Percentiles rank a stretch among this genome's conserved stretches.
These are phyloP conservation scores for Cercospora berteroae DNA, from an alignment of 2,329 filamentous ascomycete species.

Conservation along the genomic window DNA sequence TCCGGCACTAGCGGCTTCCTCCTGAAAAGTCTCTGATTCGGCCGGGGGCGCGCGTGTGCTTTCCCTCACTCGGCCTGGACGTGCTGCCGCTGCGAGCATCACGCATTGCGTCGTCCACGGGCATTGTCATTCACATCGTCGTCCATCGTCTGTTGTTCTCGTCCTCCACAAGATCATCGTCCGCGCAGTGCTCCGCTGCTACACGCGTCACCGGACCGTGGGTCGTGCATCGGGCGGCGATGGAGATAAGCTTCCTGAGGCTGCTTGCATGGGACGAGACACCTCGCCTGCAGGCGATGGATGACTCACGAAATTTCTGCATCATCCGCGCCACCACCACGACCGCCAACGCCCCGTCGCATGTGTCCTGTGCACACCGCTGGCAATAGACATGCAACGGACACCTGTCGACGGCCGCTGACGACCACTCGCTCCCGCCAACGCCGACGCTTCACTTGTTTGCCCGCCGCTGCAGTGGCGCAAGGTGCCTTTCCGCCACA, in stretches of 20 bases:
- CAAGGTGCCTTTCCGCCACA: not conserved
- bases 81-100: not conserved
- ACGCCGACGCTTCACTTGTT: not conserved
- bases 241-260: slow-evolving; percentile 13
- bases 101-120: not conserved
- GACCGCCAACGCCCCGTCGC: not conserved
- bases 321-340: not conserved
- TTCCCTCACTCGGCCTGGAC: not conserved
- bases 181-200: not conserved
- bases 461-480: not conserved
- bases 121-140: not conserved
- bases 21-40: slow-evolving; percentile 4
- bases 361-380: too few species aligned
- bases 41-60: not conserved
- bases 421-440: not conserved
- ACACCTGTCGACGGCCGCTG: not conserved
- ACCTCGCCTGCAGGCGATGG: slow-evolving; percentile 1
- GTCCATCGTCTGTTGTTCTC: not conserved
- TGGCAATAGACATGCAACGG: not conserved
- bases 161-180: not conserved
- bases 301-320: slow-evolving; percentile 11
- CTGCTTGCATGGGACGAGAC: not conserved
- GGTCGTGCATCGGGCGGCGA: slow-evolving; percentile 7
- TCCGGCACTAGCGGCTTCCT: not conserved
- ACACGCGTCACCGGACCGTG: not conserved